Evolutionary conservation across 495 filamentous ascomycete species (phyloP), one percentile per base, ranked within the genome.

Genomic region (Poronia punctata): DNA sequence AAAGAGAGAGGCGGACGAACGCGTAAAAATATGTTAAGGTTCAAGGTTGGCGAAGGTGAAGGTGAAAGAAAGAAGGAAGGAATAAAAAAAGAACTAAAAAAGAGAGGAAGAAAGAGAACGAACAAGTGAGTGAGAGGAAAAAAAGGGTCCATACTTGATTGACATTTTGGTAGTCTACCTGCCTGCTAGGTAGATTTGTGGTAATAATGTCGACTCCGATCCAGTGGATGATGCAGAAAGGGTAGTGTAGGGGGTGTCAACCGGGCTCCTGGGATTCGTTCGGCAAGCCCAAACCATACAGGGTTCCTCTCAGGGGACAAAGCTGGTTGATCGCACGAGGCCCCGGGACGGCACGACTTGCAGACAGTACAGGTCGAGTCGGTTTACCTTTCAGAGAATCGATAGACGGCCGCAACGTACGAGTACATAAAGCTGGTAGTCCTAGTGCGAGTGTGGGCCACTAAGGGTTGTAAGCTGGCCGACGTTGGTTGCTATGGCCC

Each of bases 121-220:
- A 38, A 45, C 23, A 11, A 49, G 25, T 33, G 45, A 46, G 28
- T 36, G 48, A 49, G 30, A 36, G 39, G 45, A 50, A 24, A 29
- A 46, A 48, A 48, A 52, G 56, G 40, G 50, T 53, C 73, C 75
- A 62, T 73, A 82, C 78, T 82, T 80, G 71, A 82, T 72, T 67
- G 78, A 82, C 78, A 82, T 82, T 59, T 65, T 70, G 53, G 43
- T 26, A 66, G 49, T 55, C 48, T 59, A 53, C 53, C 47, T 60
- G 60, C 57, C 64, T 59, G 55, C 60, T 61, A 61, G 61, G 61
- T 61, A 59, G 61, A 61, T 43, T 51, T 55, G 43, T 44, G 51
- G 55, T 49, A 45, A 38, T 31, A 44, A 32, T 5, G 35, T 38
- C 32, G 38, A 35, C 42, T 45, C 38, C 34, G 25, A 26, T 24